Base-by-base conservation (phyloP, 2,329 filamentous ascomycete species). In the Pyricularia pennisetigena region DNA sequence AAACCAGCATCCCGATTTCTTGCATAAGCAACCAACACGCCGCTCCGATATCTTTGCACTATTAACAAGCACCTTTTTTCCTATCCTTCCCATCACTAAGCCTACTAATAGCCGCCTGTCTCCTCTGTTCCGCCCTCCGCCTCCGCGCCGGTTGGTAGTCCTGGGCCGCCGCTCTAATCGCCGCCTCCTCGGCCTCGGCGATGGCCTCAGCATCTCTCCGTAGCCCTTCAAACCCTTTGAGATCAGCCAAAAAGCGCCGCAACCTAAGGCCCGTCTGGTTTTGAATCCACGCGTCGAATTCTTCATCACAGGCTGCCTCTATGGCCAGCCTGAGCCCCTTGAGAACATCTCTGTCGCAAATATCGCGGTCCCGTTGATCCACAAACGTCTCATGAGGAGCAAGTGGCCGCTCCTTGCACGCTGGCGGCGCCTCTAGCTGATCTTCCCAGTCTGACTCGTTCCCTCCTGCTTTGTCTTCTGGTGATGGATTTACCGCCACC, bases 271-370 rank as follows among this genome's bases (percentile, higher is more conserved):
- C 86, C 0, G 84, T 86, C 70, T 81, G 80, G 26, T 81, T 76
- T 30, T 80, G 77, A 68, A 88, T 82, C 74, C 82, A 82, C 0
- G 79, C 79, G 72, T 88, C 84, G 2, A 86, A 79, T 49, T 81
- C 76, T 68, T 84, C 81, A 68, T 87, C 82, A 66, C 84, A 86
- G 4, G 85, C 85, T 12, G 85, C 86, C 5, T 82, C 82, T 32
- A 83, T 81, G 5, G 84, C 85, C 57, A 87, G 80, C 69, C 84
- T 82, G 12, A 88, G 75, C 0, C 85, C 86, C 66, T 81, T 79
- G 65, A 87, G 79, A 3, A 88, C 81, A 72, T 86, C 83, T 64
- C 79, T 78, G 72, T 87, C 82, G 28, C 75, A 75, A 32, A 85
- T 80, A 49, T 78, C 73, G 14, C 71, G 71, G 68, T 81, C 78